Evolutionary conservation across 495 filamentous ascomycete species (phyloP).

Genomic region (Penicillium silybi): DNA sequence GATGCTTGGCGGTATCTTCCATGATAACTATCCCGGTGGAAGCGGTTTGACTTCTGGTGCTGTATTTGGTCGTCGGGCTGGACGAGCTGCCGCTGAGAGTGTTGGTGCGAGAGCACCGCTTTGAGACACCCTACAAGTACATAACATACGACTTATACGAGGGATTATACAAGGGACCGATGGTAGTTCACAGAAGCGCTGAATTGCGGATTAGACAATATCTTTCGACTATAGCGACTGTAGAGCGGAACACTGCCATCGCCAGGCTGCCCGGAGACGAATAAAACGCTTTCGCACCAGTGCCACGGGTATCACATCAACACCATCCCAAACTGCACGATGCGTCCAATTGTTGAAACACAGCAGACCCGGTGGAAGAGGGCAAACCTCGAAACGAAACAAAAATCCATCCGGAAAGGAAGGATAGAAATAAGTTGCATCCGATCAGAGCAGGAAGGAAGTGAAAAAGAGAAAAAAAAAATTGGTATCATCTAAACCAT

Average conservation of each 20-base stretch:
- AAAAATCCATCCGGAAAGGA: conserved; percentile 3
- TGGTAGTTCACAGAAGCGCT: conserved; percentile 5
- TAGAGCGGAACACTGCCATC: conserved; percentile 5
- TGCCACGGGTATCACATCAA: conserved; percentile 27
- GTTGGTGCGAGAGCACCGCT: not conserved
- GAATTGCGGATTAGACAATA: conserved; percentile 23
- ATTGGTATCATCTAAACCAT: conserved; percentile 15
- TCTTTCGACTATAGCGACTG: conserved; percentile 23
- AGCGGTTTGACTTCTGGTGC: conserved; percentile 57
- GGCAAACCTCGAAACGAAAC: conserved; percentile 2
- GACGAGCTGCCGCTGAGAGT: conserved; percentile 17
- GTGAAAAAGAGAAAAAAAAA: conserved; percentile 12
- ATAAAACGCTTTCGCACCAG: conserved; percentile 16
- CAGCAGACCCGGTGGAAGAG: conserved; percentile 15
- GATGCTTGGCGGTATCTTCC: conserved; percentile 61
- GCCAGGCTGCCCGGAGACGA: conserved; percentile 3
- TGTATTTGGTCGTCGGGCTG: conserved; percentile 54
- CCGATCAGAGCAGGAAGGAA: conserved; percentile 1
- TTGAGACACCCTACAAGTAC: not conserved
- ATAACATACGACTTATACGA: not conserved
- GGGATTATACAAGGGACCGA: not conserved
- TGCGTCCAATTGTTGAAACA: conserved; percentile 8
- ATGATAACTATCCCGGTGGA: conserved; percentile 61
- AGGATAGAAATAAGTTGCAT: not conserved
- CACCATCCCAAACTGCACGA: conserved; percentile 22